Base-by-base conservation (phyloP, 2,329 filamentous ascomycete species). In the Laburnicola sp. region DNA sequence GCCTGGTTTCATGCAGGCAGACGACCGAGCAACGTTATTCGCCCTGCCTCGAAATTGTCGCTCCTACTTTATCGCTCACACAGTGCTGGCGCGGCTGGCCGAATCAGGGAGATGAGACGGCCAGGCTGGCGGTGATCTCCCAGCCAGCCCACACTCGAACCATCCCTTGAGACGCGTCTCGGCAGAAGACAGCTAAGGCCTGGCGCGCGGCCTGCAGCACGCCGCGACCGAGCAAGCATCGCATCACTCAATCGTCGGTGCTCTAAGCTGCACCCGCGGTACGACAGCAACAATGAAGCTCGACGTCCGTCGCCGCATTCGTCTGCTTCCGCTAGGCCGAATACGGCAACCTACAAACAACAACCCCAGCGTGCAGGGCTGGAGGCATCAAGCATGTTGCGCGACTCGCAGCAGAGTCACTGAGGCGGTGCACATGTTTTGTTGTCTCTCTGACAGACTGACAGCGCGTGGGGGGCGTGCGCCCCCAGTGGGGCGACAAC, bases 1-100 rank as follows among this genome's bases (percentile, higher is more conserved):
- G 54, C 43, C 53, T 58, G 54, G 55, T 64, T 69, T 66, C 63
- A 70, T 69, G 62, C 65, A 60, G 62, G 57, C 58, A 60, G 58
- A 38, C 55, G 51, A 45, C 51, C 42, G 47, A 45, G 54, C 54
- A 53, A 44, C 52, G 45, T 53, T 50, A 67, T 68, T 69, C 65
- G 65, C 56, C 59, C 52, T 38, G 38, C 32, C 7, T 52, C 41
- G 38, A 64, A 59, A 58, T 59, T 56, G 45, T 48, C 55, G 48
- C 49, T 56, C 44, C 41, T 31, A 39, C 36, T 26, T 32, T 26
- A 51, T 52, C 57, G 62, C 58, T 63, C 60, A 59, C 42, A 36
- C 44, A 51, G 47, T 42, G 46, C 57, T 57, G 55, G 56, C 51
- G 52, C 55, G 56, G 57, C 63, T 62, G 59, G 59, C 61, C 64